Percentiles rank a stretch among this genome's conserved stretches.
Evolutionary conservation across 2,329 filamentous ascomycete genomes (phyloP).

Genomic region (Penicillium sp.): DNA sequence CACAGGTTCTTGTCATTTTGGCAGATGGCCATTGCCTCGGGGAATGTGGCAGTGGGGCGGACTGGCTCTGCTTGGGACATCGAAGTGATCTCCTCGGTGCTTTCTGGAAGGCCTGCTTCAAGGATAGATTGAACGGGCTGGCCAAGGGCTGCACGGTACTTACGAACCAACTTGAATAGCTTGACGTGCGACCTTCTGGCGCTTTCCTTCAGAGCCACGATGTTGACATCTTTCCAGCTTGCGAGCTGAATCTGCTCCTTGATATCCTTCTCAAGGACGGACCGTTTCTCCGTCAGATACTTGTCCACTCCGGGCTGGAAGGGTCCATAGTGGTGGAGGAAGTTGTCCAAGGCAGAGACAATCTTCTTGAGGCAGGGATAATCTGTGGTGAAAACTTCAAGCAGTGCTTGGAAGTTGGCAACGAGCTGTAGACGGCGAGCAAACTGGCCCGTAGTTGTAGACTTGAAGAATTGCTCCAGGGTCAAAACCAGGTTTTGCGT

Average conservation of each 20-base stretch:
- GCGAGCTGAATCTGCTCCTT: slow-evolving; percentile 89
- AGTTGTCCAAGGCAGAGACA: slow-evolving; percentile 67
- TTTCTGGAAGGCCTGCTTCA: slow-evolving; percentile 33
- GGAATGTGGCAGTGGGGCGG: slow-evolving; percentile 24
- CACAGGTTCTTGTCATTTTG: slow-evolving; percentile 33
- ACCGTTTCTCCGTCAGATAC: slow-evolving; percentile 65
- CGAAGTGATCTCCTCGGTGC: slow-evolving; percentile 33
- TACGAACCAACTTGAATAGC: slow-evolving; percentile 84
- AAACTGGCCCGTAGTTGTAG: slow-evolving; percentile 80
- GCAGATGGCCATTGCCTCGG: slow-evolving; percentile 36
- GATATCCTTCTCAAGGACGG: slow-evolving; percentile 82
- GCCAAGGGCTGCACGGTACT: slow-evolving; percentile 77
- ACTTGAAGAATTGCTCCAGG: slow-evolving; percentile 74
- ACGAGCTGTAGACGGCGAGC: slow-evolving; percentile 70
- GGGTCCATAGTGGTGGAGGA: slow-evolving; percentile 71
- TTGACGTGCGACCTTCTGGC: slow-evolving; percentile 88
- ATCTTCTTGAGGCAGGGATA: slow-evolving; percentile 60
- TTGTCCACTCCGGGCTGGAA: slow-evolving; percentile 68
- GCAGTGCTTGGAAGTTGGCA: slow-evolving; percentile 60
- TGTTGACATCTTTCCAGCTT: slow-evolving; percentile 98
- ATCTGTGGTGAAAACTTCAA: slow-evolving; percentile 61
- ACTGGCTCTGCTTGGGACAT: slow-evolving; percentile 10
- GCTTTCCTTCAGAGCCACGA: slow-evolving; percentile 82
- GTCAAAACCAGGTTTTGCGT: slow-evolving; percentile 69
- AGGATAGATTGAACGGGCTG: slow-evolving; percentile 69